Base-by-base conservation (phyloP, 2,329 filamentous ascomycete species). In the Fusarium secorum region DNA sequence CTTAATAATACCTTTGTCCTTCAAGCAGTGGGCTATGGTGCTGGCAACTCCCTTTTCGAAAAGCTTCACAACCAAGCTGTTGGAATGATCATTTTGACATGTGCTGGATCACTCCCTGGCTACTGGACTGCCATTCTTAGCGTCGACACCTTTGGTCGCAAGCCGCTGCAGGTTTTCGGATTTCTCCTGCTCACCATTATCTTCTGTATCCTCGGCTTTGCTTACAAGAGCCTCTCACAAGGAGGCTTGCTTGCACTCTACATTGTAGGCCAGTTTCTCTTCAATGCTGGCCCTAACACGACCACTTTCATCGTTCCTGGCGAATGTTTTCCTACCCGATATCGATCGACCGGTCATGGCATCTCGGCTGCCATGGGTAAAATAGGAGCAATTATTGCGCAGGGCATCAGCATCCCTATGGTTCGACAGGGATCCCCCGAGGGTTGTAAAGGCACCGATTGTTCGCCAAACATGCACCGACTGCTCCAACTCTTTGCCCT, bases 401-500 rank as follows among this genome's bases (percentile, higher is more conserved):
- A 92, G 77, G 84, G 85, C 66, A 88, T 92, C 45, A 90, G 89
- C 60, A 87, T 89, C 14, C 89, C 89, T 4, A 80, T 92, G 18
- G 83, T 90, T 18, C 86, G 85, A 22, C 85, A 86, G 35, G 91
- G 89, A 30, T 82, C 86, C 0, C 80, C 83, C 0, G 81, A 83
- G 11, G 79, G 83, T 20, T 87, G 86, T 65, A 81, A 83, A 24
- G 86, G 86, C 0, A 84, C 80, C 3, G 75, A 75, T 11, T 88
- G 86, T 71, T 82, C 83, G 3, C 85, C 86, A 0, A 92, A 90
- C 87, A 85, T 95, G 58, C 87, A 92, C 78, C 89, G 91, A 61
- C 87, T 95, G 39, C 90, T 95, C 83, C 86, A 93, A 78, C 91
- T 94, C 39, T 94, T 93, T 79, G 91, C 91, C 0, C 84, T 93